A percentile compares a stretch with the other conserved stretches of the same genome.
Evolutionary conservation across 2,329 filamentous ascomycete genomes (phyloP).

Genomic region (Pseudogymnoascus pannorum): DNA sequence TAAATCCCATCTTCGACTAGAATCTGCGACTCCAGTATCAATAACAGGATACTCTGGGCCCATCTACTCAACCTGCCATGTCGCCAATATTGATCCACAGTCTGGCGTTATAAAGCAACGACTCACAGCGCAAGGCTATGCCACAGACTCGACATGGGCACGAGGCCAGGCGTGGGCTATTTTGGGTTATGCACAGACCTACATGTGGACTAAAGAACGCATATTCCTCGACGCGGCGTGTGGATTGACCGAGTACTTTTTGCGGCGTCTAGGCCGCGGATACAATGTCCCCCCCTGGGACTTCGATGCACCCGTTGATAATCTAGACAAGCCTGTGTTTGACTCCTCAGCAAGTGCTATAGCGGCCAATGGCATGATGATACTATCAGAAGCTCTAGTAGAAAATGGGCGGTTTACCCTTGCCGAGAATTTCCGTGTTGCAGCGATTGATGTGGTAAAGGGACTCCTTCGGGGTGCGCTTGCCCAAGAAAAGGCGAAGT

Average conservation of each 20-base stretch:
- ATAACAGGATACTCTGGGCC: slow-evolving; percentile 9
- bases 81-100: slow-evolving; percentile 34
- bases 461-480: slow-evolving; percentile 19
- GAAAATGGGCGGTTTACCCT: slow-evolving; percentile 11
- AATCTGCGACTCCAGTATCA: slow-evolving; percentile 19
- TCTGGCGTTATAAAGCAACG: slow-evolving; percentile 31
- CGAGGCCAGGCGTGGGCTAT: slow-evolving; percentile 44
- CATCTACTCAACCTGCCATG: slow-evolving; percentile 29
- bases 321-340: slow-evolving; percentile 21
- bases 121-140: slow-evolving; percentile 35
- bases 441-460: slow-evolving; percentile 19
- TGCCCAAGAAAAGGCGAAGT: slow-evolving; percentile 15
- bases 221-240: slow-evolving; percentile 37
- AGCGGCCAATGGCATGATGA: slow-evolving; percentile 36
- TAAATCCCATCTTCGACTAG: slow-evolving; percentile 34
- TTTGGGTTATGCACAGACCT: slow-evolving; percentile 41
- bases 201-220: slow-evolving; percentile 38
- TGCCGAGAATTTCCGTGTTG: slow-evolving; percentile 12
- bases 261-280: slow-evolving; percentile 29
- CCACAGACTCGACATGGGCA: slow-evolving; percentile 34
- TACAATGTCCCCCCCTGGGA: neutral
- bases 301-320: slow-evolving; percentile 22
- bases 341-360: slow-evolving; percentile 35
- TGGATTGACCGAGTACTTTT: slow-evolving; percentile 39
- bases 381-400: slow-evolving; percentile 32